Evolutionary conservation across 495 filamentous ascomycete species (phyloP).

Genomic region (Tuber borchii): DNA sequence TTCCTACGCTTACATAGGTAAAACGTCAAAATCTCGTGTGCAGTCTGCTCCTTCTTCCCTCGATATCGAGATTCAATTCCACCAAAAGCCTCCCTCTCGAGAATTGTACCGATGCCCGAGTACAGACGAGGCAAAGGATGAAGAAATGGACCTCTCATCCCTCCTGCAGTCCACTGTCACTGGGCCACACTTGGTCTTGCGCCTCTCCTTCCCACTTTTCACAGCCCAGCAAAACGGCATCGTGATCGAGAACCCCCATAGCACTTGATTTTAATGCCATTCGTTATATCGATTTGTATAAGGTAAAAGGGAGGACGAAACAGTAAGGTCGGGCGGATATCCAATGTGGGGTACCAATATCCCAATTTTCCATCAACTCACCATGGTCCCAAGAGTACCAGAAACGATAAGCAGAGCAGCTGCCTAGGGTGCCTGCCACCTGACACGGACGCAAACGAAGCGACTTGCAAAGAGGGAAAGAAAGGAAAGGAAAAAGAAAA

Average conservation of each 20-base stretch:
- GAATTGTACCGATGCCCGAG: background rate
- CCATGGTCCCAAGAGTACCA: background rate
- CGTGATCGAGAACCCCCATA: background rate
- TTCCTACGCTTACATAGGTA: background rate
- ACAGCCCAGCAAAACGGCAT: background rate
- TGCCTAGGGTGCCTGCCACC: slow-evolving; percentile 28
- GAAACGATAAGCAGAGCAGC: background rate
- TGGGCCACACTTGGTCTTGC: background rate
- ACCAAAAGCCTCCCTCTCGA: background rate
- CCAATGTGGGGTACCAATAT: slow-evolving; percentile 33
- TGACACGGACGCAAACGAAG: slow-evolving; percentile 38
- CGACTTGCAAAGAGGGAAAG: slow-evolving; percentile 17
- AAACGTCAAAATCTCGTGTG: background rate
- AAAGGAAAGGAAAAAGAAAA: background rate
- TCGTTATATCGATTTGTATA: background rate
- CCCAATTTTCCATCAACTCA: background rate
- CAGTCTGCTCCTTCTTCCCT: background rate
- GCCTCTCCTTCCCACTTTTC: background rate
- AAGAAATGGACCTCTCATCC: background rate
- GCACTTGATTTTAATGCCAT: background rate
- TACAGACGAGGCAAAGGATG: background rate
- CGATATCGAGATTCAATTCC: background rate
- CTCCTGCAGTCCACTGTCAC: background rate
- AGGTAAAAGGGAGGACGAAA: background rate
- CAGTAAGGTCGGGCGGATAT: slow-evolving; percentile 23